Base-by-base conservation (phyloP, 257 asterid genomes). In the Lavandula angustifolia region DNA sequence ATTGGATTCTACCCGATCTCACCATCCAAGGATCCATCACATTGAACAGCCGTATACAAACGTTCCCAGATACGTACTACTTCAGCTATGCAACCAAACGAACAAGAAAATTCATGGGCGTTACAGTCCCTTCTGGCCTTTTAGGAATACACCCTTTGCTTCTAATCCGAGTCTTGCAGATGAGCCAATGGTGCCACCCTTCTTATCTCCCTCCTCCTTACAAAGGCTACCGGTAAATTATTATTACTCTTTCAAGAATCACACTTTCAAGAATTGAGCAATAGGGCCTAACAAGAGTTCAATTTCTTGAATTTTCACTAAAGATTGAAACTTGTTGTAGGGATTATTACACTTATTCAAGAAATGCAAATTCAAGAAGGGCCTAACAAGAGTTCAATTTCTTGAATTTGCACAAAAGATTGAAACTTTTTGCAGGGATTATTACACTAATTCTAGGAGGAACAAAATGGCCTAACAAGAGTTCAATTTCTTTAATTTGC, bases 1-100 rank as follows among this genome's bases (percentile, higher is more conserved):
- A 94, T 46, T 94, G 99, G 99, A 90, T 94, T 68, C 96, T 94
- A 62, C 99, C 96, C 0, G 99, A 94, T 72, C 92, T 94, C 46
- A 84, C 95, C 1, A 75, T 94, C 66, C 96, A 90, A 75, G 99
- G 99, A 1, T 82, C 97, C 4, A 59, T 87, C 70, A 75, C 75
- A 64, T 43, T 94, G 63, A 94, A 94, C 78, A 78, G 81, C 73
- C 76, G 61, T 59, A 68, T 94, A 41, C 82, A 51, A 1, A 94
- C 95, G 7, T 84, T 82, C 75, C 96, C 99, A 0, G 80, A 83
- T 47, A 89, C 99, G 0, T 87, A 82, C 81, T 94, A 94, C 81
- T 94, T 89, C 85, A 94, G 96, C 82, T 90, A 94, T 9, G 97
- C 99, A 59, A 94, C 99, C 44, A 90, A 84, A 51, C 84, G 94